These are phyloP conservation scores for Saccharomycopsis sp. DNA, from an alignment of 805 yeast species.

Conservation along the genomic window DNA sequence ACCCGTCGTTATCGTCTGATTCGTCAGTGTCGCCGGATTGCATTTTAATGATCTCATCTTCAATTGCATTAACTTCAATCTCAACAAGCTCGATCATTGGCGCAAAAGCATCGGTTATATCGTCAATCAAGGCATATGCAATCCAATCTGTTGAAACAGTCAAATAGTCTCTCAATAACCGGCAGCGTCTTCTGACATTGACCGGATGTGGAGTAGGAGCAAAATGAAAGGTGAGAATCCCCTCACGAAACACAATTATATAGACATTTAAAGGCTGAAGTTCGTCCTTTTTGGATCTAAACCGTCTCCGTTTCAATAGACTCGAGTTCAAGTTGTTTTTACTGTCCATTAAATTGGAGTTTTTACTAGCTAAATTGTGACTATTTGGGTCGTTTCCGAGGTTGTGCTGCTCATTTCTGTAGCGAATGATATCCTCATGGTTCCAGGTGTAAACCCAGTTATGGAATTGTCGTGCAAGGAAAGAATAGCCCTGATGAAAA, in stretches of 20 bases:
- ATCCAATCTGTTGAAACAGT: conserved; percentile 77
- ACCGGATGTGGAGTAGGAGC: conserved; percentile 64
- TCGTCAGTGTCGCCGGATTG: conserved; percentile 12
- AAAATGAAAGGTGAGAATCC: conserved; percentile 64
- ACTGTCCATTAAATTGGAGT: background rate
- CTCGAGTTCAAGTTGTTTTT: background rate
- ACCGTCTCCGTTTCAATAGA: conserved; percentile 25
- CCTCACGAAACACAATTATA: conserved; percentile 63
- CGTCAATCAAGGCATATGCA: conserved; percentile 77
- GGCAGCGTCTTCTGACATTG: conserved; percentile 73
- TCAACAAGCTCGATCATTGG: conserved; percentile 74
- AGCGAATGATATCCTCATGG: background rate
- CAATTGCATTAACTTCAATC: conserved; percentile 76
- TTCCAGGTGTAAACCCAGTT: background rate
- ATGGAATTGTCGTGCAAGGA: background rate
- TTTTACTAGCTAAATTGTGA: no score
- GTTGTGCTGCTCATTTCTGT: background rate
- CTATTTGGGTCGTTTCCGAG: background rate
- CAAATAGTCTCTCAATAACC: conserved; percentile 72
- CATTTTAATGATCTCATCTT: conserved; percentile 37
- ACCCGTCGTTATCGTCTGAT: conserved; percentile 8
- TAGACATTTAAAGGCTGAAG: conserved; percentile 60
- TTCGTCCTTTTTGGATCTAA: conserved; percentile 23
- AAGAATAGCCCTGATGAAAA: background rate
- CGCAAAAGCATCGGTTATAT: conserved; percentile 78